These are phyloP conservation scores for Saccharomycopsis hybrid DNA, from an alignment of 1,139 yeast genomes.

Conservation along the genomic window DNA sequence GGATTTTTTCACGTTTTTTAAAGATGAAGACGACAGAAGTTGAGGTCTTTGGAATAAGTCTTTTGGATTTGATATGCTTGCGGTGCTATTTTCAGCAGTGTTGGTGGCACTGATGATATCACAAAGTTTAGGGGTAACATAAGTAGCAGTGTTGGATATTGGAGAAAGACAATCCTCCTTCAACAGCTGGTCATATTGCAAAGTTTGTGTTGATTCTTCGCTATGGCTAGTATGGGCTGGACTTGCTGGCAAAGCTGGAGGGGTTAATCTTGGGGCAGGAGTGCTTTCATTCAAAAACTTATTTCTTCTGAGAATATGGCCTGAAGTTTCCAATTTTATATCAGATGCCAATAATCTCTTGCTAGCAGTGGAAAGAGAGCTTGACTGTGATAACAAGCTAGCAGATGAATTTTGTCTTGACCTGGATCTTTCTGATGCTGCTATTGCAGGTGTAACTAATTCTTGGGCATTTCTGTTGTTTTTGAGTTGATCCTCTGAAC, in stretches of 20 bases:
- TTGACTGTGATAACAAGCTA: conserved; percentile 1
- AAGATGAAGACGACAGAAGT: neutral
- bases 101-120: conserved; percentile 1
- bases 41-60: conserved; percentile 2
- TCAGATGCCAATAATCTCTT: conserved; percentile 6
- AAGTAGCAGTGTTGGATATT: conserved; percentile 8
- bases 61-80: neutral
- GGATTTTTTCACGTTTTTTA: conserved; percentile 9
- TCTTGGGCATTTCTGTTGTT: neutral
- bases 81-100: neutral
- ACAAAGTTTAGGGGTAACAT: conserved; percentile 8
- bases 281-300: conserved; percentile 11
- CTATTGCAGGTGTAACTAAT: no score
- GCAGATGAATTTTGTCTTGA: conserved; percentile 6
- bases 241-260: conserved; percentile 12
- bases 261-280: conserved; percentile 12
- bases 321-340: neutral
- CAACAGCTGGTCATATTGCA: conserved; percentile 1
- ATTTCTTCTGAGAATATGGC: conserved; percentile 2
- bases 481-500: neutral
- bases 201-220: conserved; percentile 16
- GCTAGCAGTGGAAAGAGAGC: conserved; percentile 4
- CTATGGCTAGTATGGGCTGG: conserved; percentile 15
- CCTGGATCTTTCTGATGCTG: no score
- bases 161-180: conserved; percentile 12